Base-by-base conservation (phyloP, 306 rosid genomes). In the Vachellia collinsii region DNA sequence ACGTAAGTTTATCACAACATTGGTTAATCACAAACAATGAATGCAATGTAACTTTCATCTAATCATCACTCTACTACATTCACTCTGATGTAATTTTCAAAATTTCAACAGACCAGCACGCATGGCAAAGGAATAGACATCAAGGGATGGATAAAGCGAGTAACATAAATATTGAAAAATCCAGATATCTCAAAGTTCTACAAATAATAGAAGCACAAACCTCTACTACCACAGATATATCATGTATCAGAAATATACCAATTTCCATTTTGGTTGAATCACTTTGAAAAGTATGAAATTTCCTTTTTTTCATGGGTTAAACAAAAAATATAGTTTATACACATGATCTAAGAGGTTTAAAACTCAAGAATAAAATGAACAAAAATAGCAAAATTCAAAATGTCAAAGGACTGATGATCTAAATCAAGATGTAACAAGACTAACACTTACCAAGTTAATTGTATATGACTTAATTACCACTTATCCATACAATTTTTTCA, bases 1-100 rank as follows among this genome's bases (percentile, higher is more conserved):
- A 50, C 72, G 80, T 22, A 56, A 69, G 53, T 51, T 71, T 37
- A 64, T 78, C 39, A 75, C 48, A 39, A 42, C 82, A 81, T 53
- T 13, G 67, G 54, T 44, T 53, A 50, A n/a, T 48, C 43, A 17
- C 11, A 68, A 13, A 23, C 14, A 12, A 8, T 8, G 54, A 47
- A 68, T 72, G 22, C 59, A 14, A 46, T 38, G 2, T 14, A 54
- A 50, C 10, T 6, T 58, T 14, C 16, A 64, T 38, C 67, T 25
- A 71, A 54, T 34, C 56, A 25, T 59, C 67, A 22, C 56, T 37
- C 29, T 54, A 3, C 8, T 1, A 36, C 10, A 67, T 20, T 61
- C 67, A 61, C 16, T 23, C 65, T 8, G 63, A 9, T 59, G 65
- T 4, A 22, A 20, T 59, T 23, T 10, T 59, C 37, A 61, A 61